Conservation (phyloP, 2,329 filamentous ascomycete genomes). For the Aspergillus tamarii region DNA sequence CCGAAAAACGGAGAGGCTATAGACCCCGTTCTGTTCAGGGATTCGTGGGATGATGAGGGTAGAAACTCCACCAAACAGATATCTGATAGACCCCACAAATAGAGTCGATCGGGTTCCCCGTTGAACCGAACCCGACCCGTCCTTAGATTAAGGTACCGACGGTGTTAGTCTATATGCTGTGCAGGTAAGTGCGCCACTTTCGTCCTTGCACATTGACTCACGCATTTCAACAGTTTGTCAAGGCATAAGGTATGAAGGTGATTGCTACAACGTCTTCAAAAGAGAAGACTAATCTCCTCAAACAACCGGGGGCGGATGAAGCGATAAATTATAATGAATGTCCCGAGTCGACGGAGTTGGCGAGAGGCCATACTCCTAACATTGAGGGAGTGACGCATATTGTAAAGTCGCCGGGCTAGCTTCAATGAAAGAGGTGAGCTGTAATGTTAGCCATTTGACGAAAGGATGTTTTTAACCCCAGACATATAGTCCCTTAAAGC, state of each 20-base stretch:
- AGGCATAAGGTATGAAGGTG: slow-evolving; percentile 50
- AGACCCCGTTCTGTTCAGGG: too few relatives aligned
- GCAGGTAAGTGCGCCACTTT: background rate
- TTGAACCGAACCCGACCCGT: too few relatives aligned
- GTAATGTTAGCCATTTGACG: too few relatives aligned
- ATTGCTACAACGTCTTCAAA: slow-evolving; percentile 60
- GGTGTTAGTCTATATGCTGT: slow-evolving; percentile 55
- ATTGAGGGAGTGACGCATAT: background rate
- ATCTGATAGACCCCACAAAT: too few relatives aligned
- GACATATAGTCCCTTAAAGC: background rate
- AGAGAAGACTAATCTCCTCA: slow-evolving; percentile 53
- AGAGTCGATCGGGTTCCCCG: too few relatives aligned
- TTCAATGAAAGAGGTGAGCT: background rate
- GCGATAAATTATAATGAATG: slow-evolving; percentile 60
- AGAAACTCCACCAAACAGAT: too few relatives aligned
- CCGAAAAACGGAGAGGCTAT: too few relatives aligned
- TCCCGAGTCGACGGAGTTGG: slow-evolving; percentile 58
- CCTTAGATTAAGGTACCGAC: too few relatives aligned
- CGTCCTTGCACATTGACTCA: background rate
- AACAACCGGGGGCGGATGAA: slow-evolving; percentile 55
- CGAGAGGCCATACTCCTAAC: slow-evolving; percentile 64
- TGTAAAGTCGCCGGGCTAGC: background rate
- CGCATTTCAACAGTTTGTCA: slow-evolving; percentile 34
- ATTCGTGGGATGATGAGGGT: too few relatives aligned
- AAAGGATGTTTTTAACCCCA: too few relatives aligned